phyloP scores from a whole-genome alignment of 148 eudicot species.

The Cornus controversa region DNA sequence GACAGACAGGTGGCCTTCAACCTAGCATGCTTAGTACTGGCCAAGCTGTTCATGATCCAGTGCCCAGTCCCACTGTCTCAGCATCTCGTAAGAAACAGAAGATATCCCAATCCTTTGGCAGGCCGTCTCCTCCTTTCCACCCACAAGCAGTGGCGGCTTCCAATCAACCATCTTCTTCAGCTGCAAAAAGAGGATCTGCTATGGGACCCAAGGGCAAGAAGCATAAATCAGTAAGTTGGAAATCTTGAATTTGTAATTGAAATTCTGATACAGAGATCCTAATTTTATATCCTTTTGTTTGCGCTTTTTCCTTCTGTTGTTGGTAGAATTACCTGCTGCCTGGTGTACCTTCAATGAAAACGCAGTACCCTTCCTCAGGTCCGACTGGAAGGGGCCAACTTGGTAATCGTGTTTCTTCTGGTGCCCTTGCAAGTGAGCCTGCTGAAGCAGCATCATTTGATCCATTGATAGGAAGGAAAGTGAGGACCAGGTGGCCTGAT shows the following conservation, averaged over 20 bases:
- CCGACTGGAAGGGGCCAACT: conserved; percentile 46
- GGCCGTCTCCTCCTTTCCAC: conserved; percentile 49
- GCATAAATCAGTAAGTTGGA: conserved; percentile 48
- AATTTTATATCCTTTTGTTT: neutral
- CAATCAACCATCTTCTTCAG: conserved; percentile 54
- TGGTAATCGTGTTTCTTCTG: conserved; percentile 37
- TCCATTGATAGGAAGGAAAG: conserved; percentile 58
- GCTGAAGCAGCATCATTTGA: conserved; percentile 39
- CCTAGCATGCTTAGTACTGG: conserved; percentile 52
- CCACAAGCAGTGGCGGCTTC: conserved; percentile 37
- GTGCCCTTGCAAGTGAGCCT: conserved; percentile 36
- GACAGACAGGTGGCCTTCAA: conserved; percentile 72
- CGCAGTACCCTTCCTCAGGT: conserved; percentile 39
- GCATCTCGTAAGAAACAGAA: conserved; percentile 83
- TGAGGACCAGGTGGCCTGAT: conserved; percentile 74
- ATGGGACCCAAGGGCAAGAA: conserved; percentile 54
- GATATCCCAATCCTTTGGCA: conserved; percentile 60
- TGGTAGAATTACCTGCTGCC: conserved; percentile 32
- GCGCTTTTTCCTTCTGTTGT: conserved; percentile 9
- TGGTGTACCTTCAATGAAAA: conserved; percentile 33
- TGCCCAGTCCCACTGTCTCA: conserved; percentile 81
- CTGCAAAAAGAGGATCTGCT: conserved; percentile 47
- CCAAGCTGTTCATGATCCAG: conserved; percentile 63
- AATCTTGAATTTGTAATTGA: neutral
- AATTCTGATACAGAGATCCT: neutral